Conservation (phyloP, 2,329 filamentous ascomycete genomes). For the Didymella glomerata region DNA sequence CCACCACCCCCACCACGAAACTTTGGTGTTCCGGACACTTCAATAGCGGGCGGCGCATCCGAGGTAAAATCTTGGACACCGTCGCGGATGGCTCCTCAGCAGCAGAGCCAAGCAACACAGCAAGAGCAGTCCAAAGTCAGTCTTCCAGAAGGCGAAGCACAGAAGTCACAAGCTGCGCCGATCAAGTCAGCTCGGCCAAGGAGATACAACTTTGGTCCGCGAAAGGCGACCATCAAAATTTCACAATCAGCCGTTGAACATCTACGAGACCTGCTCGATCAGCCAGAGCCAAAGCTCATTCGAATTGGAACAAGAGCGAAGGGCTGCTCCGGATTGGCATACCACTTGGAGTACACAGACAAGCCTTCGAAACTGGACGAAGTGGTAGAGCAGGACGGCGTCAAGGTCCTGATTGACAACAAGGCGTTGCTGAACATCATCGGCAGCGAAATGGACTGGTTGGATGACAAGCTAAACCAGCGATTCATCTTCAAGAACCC, state of each 20-base stretch:
- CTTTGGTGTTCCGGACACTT: conserved; percentile 66
- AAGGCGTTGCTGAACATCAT: conserved; percentile 98
- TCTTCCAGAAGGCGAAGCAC: conserved; percentile 70
- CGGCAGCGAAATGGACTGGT: conserved; percentile 98
- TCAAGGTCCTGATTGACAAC: conserved; percentile 94
- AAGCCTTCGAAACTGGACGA: conserved; percentile 90
- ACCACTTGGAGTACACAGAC: conserved; percentile 94
- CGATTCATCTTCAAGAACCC: conserved; percentile 96
- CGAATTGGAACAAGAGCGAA: conserved; percentile 93
- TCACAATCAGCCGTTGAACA: conserved; percentile 82
- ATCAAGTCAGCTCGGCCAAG: conserved; percentile 62
- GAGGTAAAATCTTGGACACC: conserved; percentile 59
- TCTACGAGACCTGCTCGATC: conserved; percentile 77
- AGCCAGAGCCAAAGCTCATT: conserved; percentile 91
- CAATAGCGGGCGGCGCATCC: conserved; percentile 64
- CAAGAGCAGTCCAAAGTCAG: conserved; percentile 53
- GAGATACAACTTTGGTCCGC: conserved; percentile 73
- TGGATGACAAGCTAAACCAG: conserved; percentile 92
- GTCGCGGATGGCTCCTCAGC: conserved; percentile 50
- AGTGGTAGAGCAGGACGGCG: conserved; percentile 91
- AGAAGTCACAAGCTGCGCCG: conserved; percentile 65
- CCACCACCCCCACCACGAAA: conserved; percentile 67
- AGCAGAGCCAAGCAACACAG: conserved; percentile 25
- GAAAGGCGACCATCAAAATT: conserved; percentile 91
- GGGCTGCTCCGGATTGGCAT: conserved; percentile 91